These are phyloP conservation scores for Penicillium corylophilum DNA, from an alignment of 2,329 filamentous ascomycete species.

Conservation along the genomic window DNA sequence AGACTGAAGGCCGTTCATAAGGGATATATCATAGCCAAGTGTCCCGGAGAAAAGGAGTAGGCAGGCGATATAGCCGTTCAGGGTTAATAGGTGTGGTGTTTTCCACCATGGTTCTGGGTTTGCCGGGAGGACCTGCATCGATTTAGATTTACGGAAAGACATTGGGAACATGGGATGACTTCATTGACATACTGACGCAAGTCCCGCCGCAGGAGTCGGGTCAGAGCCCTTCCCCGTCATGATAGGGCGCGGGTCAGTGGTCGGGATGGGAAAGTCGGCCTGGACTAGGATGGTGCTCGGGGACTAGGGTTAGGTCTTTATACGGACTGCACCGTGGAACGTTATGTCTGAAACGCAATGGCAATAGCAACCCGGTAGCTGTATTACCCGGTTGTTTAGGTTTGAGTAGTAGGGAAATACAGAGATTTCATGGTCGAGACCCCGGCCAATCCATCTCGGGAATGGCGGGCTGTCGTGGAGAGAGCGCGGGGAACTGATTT, in stretches of 20 bases:
- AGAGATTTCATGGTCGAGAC: neutral
- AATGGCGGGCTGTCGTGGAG: neutral
- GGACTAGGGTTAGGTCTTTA: neutral
- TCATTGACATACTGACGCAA: neutral
- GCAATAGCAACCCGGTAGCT: neutral
- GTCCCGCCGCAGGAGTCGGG: neutral
- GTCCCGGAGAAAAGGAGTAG: conserved; percentile 1
- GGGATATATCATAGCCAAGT: conserved; percentile 8
- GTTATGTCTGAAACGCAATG: neutral
- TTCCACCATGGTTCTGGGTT: conserved; percentile 7
- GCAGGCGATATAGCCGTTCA: neutral
- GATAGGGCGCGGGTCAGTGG: neutral
- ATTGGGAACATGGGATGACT: neutral
- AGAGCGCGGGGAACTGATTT: neutral
- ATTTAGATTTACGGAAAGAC: neutral
- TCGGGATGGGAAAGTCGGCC: neutral
- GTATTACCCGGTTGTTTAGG: neutral
- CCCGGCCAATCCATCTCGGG: neutral
- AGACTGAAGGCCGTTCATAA: conserved; percentile 34
- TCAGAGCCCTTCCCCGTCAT: neutral
- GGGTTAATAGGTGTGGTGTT: conserved; percentile 1
- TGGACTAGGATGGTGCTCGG: neutral
- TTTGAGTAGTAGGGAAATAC: neutral
- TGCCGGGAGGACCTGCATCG: neutral
- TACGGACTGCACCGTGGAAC: neutral